Evolutionary conservation across 371 early-diverging fungal species (phyloP), one percentile per base, ranked within the genome.

Genomic region (Massospora cicadina): DNA sequence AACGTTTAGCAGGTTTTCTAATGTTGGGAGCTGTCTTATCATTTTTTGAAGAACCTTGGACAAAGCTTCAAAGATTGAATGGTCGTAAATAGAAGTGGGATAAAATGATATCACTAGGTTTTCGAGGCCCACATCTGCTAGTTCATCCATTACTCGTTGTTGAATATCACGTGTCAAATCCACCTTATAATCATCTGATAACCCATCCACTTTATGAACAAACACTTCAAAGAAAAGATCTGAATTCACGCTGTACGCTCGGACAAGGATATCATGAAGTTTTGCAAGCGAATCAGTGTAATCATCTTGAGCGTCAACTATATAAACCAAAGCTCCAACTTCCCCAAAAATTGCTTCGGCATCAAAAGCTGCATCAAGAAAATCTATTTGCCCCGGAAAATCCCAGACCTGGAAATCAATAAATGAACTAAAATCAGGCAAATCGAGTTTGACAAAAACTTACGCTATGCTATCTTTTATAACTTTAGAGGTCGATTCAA

Each of bases 241-340:
- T 58, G 82, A 83, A 71, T 95, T 96, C 55, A 84, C 82, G 32
- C 81, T 70, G 67, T 86, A 81, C 0, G 93, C 93, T 13, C 76
- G 77, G 0, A 83, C 82, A 7, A 96, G 82, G 0, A 88, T 89
- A 43, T 78, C 72, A 66, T 82, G 83, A 13, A 96, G 76, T 55
- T 82, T 77, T 65, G 79, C 78, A 59, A 95, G 71, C 1, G 93
- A 84, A 43, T 88, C 88, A 54, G 81, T 77, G 66, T 88, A 86
- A 66, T 96, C 96, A 71, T 94, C 93, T 85, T 89, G 95, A 21
- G 93, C 88, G 75, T 96, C 97, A 67, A 96, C 84, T 55, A 95
- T 92, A 79, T 86, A 96, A 17, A 94, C 90, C 66, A 96, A 70
- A 0, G 89, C 85, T 17, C 89, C 88, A 24, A 80, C 79, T 60